A percentile compares a stretch with the other conserved stretches of the same genome.
phyloP scores from a whole-genome alignment of 805 yeast genomes.

The Kluyveromyces siamensis region DNA sequence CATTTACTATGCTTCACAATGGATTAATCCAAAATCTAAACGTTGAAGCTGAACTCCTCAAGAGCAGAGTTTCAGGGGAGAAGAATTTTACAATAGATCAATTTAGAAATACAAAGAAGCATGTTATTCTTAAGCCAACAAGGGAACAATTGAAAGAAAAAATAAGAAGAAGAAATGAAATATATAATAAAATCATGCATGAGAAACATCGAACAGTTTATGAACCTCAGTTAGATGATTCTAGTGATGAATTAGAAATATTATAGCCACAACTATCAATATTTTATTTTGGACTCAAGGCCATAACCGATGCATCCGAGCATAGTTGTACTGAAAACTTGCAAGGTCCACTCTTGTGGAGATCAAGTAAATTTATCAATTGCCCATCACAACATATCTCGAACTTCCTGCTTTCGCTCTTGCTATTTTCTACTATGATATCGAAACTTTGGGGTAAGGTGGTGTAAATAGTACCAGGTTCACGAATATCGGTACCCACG shows the following conservation, averaged over 20 bases:
- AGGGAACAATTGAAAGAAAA: slow-evolving; percentile 23
- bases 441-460: slow-evolving; percentile 11
- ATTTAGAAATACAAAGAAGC: slow-evolving; percentile 27
- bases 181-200: slow-evolving; percentile 24
- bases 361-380: slow-evolving; percentile 15
- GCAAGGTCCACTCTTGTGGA: neutral
- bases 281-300: neutral
- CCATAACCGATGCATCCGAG: slow-evolving; percentile 5
- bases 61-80: neutral
- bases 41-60: neutral
- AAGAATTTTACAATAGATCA: slow-evolving; percentile 19
- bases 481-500: slow-evolving; percentile 7
- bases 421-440: slow-evolving; percentile 8
- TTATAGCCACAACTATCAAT: slow-evolving; percentile 8
- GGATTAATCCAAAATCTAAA: slow-evolving; percentile 21
- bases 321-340: neutral
- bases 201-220: slow-evolving; percentile 3
- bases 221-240: slow-evolving; percentile 7
- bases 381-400: slow-evolving; percentile 27
- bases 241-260: slow-evolving; percentile 28
- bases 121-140: slow-evolving; percentile 28
- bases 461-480: slow-evolving; percentile 10
- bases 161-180: slow-evolving; percentile 20
- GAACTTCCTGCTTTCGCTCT: slow-evolving; percentile 5
- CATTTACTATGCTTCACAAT: slow-evolving; percentile 23